phyloP scores from a whole-genome alignment of 2,329 filamentous ascomycete species.

The Leptographium wingfieldii region DNA sequence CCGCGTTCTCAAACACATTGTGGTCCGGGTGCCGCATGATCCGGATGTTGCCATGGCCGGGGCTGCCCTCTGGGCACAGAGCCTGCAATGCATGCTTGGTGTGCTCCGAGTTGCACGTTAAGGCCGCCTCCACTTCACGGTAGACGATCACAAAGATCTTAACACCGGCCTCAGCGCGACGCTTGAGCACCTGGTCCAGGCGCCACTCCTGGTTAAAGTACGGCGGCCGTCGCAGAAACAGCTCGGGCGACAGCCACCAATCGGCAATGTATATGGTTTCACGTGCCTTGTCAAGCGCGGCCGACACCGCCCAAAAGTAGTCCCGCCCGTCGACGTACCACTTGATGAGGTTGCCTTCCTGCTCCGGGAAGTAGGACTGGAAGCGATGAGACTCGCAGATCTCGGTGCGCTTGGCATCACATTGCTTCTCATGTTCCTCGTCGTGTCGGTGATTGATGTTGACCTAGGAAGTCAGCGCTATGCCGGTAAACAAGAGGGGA shows the following conservation, averaged over 20 bases:
- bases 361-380: constrained; percentile 80
- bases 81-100: constrained; percentile 76
- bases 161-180: constrained; percentile 80
- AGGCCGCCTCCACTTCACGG: constrained; percentile 67
- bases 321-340: constrained; percentile 96
- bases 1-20: constrained; percentile 84
- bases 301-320: constrained; percentile 90
- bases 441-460: constrained; percentile 88
- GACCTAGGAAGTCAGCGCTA: constrained; percentile 32
- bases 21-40: constrained; percentile 90
- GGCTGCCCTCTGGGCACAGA: constrained; percentile 69
- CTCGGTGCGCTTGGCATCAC: constrained; percentile 64
- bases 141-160: constrained; percentile 93
- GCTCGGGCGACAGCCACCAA: constrained; percentile 90
- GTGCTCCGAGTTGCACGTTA: constrained; percentile 87
- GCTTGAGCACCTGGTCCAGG: constrained; percentile 75
- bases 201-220: constrained; percentile 74
- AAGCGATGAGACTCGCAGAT: constrained; percentile 70
- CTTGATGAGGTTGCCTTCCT: constrained; percentile 75
- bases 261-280: constrained; percentile 94
- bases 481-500: not conserved
- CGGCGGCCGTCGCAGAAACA: constrained; percentile 76
- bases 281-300: constrained; percentile 76
- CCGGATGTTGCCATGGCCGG: constrained; percentile 77
- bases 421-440: constrained; percentile 76